Base-by-base conservation (phyloP, 768 basidiomycete genomes). In the Lactarius sanguifluus region DNA sequence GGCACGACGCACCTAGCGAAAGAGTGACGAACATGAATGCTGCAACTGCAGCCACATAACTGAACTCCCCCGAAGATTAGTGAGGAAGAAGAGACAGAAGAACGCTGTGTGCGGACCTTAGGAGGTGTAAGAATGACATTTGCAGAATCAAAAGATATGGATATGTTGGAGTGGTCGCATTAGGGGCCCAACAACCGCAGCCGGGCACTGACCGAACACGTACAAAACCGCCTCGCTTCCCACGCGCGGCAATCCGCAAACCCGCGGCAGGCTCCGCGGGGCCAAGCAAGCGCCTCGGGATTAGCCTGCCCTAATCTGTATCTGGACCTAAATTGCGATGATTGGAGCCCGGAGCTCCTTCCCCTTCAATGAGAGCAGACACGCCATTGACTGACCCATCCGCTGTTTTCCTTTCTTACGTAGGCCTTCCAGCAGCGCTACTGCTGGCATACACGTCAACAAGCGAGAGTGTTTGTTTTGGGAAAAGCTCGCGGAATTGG, bases 1-100 rank as follows among this genome's bases (percentile, higher is more conserved):
- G 23, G n/a, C 9, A 47, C 5, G 23, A 78, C 86, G 58, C 61
- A 94, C 95, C 95, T 60, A 98, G 81, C 12, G 93, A 94, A 50
- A 98, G 82, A 1, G 92, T 94, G n/a, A 95, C 87, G 71, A 97
- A 98, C 63, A 90, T 80, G 73, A 97, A 93, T 2, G 88, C 93
- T 34, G 86, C 87, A 28, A 89, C 70, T 16, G 86, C 84, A 23
- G 93, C 92, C 41, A 82, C 81, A 81, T 94, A 96, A 69, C 90
- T 91, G 41, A 55, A 15, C 13, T 6, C 25, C 23, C 23, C 7
- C 25, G 15, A 10, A 30, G 50, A 28, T 71, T 28, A 72, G 61
- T 41, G 16, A 15, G n/a, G 47, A 13, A 68, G 23, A 38, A 30
- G 15, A 73, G 72, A 25, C 73, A 34, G 23, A 41, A 28, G 32